Conservation (phyloP, 768 basidiomycete genomes). For the Macrocybe gigantea region DNA sequence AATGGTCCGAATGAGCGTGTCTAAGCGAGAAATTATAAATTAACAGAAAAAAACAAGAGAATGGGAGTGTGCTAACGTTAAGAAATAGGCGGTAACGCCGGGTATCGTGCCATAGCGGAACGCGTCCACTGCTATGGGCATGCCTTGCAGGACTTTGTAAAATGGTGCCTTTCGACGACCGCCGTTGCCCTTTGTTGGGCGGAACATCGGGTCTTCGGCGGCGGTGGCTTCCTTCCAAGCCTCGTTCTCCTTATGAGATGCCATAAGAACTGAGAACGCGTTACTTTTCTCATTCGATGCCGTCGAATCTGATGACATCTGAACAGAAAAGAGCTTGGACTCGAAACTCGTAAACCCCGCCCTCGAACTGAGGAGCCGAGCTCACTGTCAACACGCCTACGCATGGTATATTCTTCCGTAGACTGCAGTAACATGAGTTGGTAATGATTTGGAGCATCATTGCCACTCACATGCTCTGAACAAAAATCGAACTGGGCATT, state of each 20-base stretch:
- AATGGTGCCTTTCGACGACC: constrained; percentile 80
- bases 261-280: constrained; percentile 84
- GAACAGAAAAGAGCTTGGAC: too few relatives aligned
- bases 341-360: too few relatives aligned
- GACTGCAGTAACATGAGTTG: too few relatives aligned
- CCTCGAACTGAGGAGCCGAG: too few relatives aligned
- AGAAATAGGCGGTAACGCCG: constrained; percentile 82
- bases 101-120: constrained; percentile 94
- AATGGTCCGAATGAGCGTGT: constrained; percentile 96
- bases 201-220: constrained; percentile 42
- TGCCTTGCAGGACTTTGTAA: constrained; percentile 92
- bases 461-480: too few relatives aligned
- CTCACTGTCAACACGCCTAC: too few relatives aligned
- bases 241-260: constrained; percentile 73
- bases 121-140: constrained; percentile 98
- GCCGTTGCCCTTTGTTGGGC: constrained; percentile 39
- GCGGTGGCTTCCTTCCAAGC: constrained; percentile 79
- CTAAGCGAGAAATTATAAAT: constrained; percentile 32
- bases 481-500: too few relatives aligned
- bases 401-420: too few relatives aligned
- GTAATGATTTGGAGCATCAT: too few relatives aligned
- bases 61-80: constrained; percentile 52
- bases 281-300: constrained; percentile 14
- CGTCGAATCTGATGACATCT: too few relatives aligned
- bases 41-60: neutral